Evolutionary conservation across 208 protist species (phyloP), one percentile per base, ranked within the genome.

Genomic region (Wallacemonas collosoma): DNA sequence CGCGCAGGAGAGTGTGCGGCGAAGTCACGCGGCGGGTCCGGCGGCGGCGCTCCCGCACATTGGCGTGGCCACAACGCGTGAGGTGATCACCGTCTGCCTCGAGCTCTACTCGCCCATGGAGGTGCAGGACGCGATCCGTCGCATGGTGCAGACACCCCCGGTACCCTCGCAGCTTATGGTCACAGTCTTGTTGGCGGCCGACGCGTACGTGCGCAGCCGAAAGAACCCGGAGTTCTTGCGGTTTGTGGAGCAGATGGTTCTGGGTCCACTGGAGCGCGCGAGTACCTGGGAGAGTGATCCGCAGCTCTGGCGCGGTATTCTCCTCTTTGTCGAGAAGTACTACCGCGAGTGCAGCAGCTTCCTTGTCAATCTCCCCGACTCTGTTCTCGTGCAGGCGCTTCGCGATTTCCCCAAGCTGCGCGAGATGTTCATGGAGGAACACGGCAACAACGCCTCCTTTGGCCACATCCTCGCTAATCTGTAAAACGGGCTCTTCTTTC

Each of bases 391-490:
- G 45, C 73, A 86, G 66, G 87, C 90, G 45, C 75, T 95, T 57
- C 75, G 80, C 7, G 82, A 79, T 43, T 73, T 77, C 7, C 77
- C 81, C 36, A 36, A 68, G 47, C 71, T 95, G 67, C 72, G 75
- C 12, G 83, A 85, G 69, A 67, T 71, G 36, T 92, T 95, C 68
- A 80, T 67, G 62, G 79, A 90, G 61, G 87, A 92, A 67, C 85
- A 93, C 67, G 85, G 85, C 47, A 91, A 91, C 77, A 93, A 95
- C 74, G 90, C 87, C 39, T 82, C 81, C 41, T 95, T 93, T 75
- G 80, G 75, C 6, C 87, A 88, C 63, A 83, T 95, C 50, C 65
- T 95, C 2, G 80, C 77, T 1, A 91, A 73, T 45, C 47, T 93
- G 9, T 95, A 85, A 63, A n/a, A 41, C n/a, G 53, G 53, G 53